Evolutionary conservation across 495 filamentous ascomycete genomes (phyloP), one percentile per base, ranked within the genome.

Genomic region (Lindgomyces ingoldianus): DNA sequence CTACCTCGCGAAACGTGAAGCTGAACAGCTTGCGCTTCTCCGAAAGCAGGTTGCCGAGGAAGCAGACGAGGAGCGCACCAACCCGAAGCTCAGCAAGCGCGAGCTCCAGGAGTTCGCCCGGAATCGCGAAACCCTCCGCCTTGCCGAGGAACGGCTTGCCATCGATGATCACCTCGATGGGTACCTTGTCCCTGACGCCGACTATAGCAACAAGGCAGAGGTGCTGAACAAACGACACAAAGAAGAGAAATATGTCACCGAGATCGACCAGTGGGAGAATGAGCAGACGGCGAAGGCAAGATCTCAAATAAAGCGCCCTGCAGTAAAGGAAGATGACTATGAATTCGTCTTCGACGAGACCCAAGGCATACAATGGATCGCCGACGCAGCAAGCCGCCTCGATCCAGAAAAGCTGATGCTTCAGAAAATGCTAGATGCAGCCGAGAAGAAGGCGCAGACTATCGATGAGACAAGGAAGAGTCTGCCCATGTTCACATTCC

Each of bases 111-210:
- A 97, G 65, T 98, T 98, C 73, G 87, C 88, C 1, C 88, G 91
- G 58, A 98, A 98, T 70, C 82, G 90, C 42, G 90, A 98, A 75
- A 83, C 94, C 22, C 81, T 98, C 19, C 82, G 88, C 19, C 83
- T 98, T 42, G 93, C 95, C 0, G 92, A 96, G 77, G 91, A 96
- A 75, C 82, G 94, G 41, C 77, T 93, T 27, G 83, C 85, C 25
- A 94, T 98, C 62, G 93, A 97, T 73, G 93, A 98, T 67, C 85
- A 96, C 70, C 85, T 88, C 18, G 93, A 96, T 80, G 94, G 94
- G 4, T 98, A 97, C 74, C 87, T 89, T 75, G 86, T 98, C 76
- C 93, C 94, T 0, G 92, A 96, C 57, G 41, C 67, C 25, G 91
- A 96, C 71, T 96, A 96, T 68, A 95, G 93, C 60, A 94, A 89